phyloP scores from a whole-genome alignment of 164 flowering plant genomes.

The Vitis rotundifolia region DNA sequence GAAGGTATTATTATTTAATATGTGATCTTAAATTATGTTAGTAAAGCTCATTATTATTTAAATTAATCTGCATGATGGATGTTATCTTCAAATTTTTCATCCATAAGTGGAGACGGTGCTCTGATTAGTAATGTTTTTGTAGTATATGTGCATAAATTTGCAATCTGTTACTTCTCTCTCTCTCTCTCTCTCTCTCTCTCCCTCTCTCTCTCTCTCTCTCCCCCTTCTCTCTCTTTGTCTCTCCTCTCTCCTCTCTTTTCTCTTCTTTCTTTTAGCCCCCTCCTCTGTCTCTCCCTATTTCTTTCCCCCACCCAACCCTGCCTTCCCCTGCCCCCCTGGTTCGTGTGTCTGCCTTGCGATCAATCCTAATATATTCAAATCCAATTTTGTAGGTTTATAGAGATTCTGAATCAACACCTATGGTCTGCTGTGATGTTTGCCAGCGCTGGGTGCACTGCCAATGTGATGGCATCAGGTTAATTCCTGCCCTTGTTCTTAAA shows the following conservation, averaged over 20 bases:
- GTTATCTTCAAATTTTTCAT: not conserved
- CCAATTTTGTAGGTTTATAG: constrained; percentile 78
- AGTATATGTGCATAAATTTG: not conserved
- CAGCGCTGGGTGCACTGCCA: constrained; percentile 97
- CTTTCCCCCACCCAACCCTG: no score
- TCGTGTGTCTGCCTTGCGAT: no score
- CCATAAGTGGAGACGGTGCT: not conserved
- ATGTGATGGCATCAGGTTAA: constrained; percentile 96
- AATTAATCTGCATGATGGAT: not conserved
- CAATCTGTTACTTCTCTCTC: not conserved
- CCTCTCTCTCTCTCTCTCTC: not conserved
- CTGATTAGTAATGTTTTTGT: not conserved
- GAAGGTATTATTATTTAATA: constrained; percentile 55
- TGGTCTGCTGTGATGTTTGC: constrained; percentile 99
- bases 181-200: not conserved
- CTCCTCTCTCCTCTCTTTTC: not conserved
- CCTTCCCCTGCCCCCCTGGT: no score
- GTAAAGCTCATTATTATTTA: no score
- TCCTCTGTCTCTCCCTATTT: not conserved
- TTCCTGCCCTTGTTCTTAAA: constrained; percentile 2
- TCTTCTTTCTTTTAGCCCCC: not conserved
- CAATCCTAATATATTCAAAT: not conserved
- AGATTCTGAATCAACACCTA: constrained; percentile 98
- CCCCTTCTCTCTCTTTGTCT: not conserved
- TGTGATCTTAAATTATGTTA: not conserved